Evolutionary conservation across 805 yeast species (phyloP).

Genomic region (Hyphopichia homilentoma): DNA sequence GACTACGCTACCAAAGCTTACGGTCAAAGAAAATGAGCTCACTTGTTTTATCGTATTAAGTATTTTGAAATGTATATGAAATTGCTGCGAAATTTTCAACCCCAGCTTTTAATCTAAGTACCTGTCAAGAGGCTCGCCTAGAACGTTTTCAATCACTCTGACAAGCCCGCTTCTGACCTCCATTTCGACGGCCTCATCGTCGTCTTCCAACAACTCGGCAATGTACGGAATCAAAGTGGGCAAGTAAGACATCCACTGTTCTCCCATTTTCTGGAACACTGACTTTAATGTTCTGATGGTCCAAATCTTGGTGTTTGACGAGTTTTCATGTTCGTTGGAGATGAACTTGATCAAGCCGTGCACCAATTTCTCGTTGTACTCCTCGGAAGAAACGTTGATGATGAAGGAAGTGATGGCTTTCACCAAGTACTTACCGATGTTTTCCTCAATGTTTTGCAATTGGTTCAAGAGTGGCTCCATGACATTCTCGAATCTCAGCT

Average conservation of each 20-base stretch:
- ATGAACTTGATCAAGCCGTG: slow-evolving; percentile 32
- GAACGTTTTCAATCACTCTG: slow-evolving; percentile 82
- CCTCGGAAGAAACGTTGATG: slow-evolving; percentile 60
- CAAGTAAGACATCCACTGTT: slow-evolving; percentile 84
- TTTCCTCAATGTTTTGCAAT: slow-evolving; percentile 62
- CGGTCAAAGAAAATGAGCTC: slow-evolving; percentile 48
- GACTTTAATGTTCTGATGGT: slow-evolving; percentile 74
- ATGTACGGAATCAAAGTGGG: slow-evolving; percentile 95
- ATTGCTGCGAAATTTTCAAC: neutral
- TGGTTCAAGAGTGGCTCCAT: slow-evolving; percentile 63
- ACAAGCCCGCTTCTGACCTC: slow-evolving; percentile 91
- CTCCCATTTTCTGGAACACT: slow-evolving; percentile 88
- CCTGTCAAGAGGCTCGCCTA: slow-evolving; percentile 93
- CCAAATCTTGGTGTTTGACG: slow-evolving; percentile 76
- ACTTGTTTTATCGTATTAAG: too few relatives aligned
- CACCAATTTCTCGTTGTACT: slow-evolving; percentile 65
- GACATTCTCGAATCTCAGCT: slow-evolving; percentile 75
- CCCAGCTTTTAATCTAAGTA: slow-evolving; percentile 47
- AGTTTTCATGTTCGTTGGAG: slow-evolving; percentile 52
- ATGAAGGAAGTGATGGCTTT: slow-evolving; percentile 78
- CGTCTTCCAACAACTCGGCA: slow-evolving; percentile 94
- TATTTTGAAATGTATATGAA: neutral
- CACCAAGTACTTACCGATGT: slow-evolving; percentile 76
- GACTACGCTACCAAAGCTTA: slow-evolving; percentile 71
- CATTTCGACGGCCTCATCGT: slow-evolving; percentile 84